Evolutionary conservation across 2,329 filamentous ascomycete species (phyloP), one percentile per base, ranked within the genome.

Genomic region (Curvularia sp.): DNA sequence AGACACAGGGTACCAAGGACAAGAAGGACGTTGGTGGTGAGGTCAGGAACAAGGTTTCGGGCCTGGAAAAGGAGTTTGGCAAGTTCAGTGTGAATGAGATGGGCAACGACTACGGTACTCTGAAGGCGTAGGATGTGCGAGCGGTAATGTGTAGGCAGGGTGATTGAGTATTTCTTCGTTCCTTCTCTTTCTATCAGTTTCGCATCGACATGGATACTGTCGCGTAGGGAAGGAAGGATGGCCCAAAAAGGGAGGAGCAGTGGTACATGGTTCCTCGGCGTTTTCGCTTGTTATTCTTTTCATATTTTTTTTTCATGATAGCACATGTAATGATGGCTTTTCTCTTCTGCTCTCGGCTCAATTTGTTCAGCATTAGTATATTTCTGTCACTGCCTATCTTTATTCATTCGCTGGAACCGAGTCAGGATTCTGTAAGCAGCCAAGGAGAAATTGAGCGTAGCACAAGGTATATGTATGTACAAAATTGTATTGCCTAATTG

Each of bases 1-100:
- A 50, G 9, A 20, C 38, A 33, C 49, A 55, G 8, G 20, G 30
- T 9, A 28, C n/a, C 28, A 61, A 63, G 31, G 39, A 28, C 15
- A 33, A 33, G 13, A 52, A 44, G 24, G 26, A 47, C 3, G 41
- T 13, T 43, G 18, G 18, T 13, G 53, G 57, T 20, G 55, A 39
- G 13, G 44, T 35, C 48, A 56, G 58, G 56, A 65, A 60, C 44
- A 67, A 71, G 56, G 58, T 46, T 28, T 59, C 67, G 18, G 66
- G 65, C 20, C 24, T 73, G 3, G 38, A 50, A 0, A 67, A 69
- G 42, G 67, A 67, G n/a, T 65, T 74, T 31, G 58, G 62, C 42
- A 68, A 73, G 58, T 62, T 75, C 46, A 69, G 66, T 35, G 54
- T 75, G 2, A 76, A 74, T 55, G 70, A 72, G 7, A 48, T 75